Evolutionary conservation across 2,329 filamentous ascomycete species (phyloP), one percentile per base, ranked within the genome.

Genomic region (Chaetomiaceae sp.): DNA sequence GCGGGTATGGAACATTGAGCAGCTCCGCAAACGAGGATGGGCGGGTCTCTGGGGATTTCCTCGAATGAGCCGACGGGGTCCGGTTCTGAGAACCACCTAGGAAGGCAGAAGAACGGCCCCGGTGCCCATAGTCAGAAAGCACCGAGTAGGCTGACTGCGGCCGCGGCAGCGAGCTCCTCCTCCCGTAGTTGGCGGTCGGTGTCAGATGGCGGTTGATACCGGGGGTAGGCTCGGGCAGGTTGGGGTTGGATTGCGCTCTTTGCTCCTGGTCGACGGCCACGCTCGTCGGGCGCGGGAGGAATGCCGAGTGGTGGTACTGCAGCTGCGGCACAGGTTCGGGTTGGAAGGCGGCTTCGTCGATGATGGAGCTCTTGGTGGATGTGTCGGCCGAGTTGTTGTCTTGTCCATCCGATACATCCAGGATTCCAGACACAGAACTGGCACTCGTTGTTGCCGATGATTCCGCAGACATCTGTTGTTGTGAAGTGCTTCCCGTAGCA

Each of bases 101-200:
- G 20, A 75, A 66, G 16, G 66, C 72, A 2, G 80, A 79, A 13
- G 81, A 84, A 30, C 85, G 81, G 30, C 85, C 83, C 46, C 84
- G 80, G 30, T 72, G 70, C 23, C 77, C 78, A 55, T 82, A 70
- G 42, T 95, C 89, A 14, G 87, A 89, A 42, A 79, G 79, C 13
- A 80, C 75, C 2, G 88, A 93, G 66, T 90, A 91, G 5, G 85
- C 75, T 12, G 91, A 96, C 20, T 77, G 77, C 5, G 90, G 90
- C 45, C 91, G 78, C 35, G 79, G 77, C 55, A 86, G 65, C 13
- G 80, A 81, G 53, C 73, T 81, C 62, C 81, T 71, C 60, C 75
- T 72, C 58, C 77, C 72, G 60, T 74, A 72, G 60, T 73, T 70
- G 12, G 77, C 76, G 39, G 68, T 81, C 20, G 79, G 82, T 3